phyloP scores from a whole-genome alignment of 2,329 filamentous ascomycete genomes.

The Fusarium setosum region DNA sequence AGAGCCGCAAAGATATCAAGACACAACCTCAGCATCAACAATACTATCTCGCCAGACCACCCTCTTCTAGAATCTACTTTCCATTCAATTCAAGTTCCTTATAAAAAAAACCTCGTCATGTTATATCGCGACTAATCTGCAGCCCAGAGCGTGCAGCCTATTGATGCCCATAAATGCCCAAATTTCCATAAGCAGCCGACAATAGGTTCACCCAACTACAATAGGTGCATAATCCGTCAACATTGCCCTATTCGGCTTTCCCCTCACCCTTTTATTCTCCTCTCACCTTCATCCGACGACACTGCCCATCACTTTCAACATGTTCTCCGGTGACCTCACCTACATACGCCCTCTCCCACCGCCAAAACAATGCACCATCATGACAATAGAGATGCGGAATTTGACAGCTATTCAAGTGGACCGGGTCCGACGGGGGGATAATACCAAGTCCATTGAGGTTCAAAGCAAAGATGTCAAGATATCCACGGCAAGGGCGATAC shows the following conservation, averaged over 20 bases:
- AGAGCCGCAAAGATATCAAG: too few species aligned
- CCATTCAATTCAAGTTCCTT: too few species aligned
- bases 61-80: too few species aligned
- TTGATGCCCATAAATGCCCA: not conserved
- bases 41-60: too few species aligned
- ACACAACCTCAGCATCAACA: too few species aligned
- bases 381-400: constrained; percentile 30
- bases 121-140: not conserved
- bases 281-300: not conserved
- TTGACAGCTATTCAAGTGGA: not conserved
- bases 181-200: constrained; percentile 29
- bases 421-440: not conserved
- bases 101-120: too few species aligned
- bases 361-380: not conserved
- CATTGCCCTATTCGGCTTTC: not conserved
- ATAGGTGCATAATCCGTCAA: too few species aligned
- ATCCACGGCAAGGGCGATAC: too few species aligned
- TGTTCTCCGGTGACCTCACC: constrained; percentile 45
- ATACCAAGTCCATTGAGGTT: not conserved
- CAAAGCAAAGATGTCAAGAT: not conserved
- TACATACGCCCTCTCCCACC: constrained; percentile 30
- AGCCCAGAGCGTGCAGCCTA: too few species aligned
- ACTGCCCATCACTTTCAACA: constrained; percentile 15
- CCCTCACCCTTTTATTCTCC: not conserved
- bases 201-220: constrained; percentile 26